These are phyloP conservation scores for Trifolium dubium DNA, from an alignment of 306 rosid genomes.

Conservation along the genomic window DNA sequence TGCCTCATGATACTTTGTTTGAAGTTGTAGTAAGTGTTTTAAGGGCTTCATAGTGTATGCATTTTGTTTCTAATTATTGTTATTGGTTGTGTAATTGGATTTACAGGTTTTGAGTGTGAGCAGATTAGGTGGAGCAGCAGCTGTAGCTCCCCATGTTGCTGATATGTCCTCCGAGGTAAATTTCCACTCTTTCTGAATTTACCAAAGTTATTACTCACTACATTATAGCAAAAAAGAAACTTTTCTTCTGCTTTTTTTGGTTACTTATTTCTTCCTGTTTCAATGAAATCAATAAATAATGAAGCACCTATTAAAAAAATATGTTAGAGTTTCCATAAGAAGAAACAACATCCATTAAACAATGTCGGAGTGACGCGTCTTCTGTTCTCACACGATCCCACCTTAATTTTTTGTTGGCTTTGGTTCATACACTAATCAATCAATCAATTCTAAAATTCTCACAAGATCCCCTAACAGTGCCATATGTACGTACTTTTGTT, in stretches of 20 bases:
- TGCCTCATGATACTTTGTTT: neutral
- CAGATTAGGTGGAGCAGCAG: conserved; percentile 95
- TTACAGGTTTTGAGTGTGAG: conserved; percentile 97
- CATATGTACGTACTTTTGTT: conserved; percentile 28
- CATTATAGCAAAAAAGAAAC: neutral
- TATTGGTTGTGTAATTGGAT: neutral
- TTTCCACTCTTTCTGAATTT: neutral
- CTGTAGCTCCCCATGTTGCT: conserved; percentile 87
- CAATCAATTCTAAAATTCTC: conserved; percentile 43
- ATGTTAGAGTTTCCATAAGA: conserved; percentile 34
- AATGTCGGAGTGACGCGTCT: conserved; percentile 39
- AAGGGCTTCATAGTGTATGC: neutral
- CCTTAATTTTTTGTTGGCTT: conserved; percentile 13
- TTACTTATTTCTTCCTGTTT: neutral
- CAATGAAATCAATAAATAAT: neutral
- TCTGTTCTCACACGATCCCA: conserved; percentile 8
- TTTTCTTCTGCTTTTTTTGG: neutral
- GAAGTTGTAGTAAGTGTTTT: neutral
- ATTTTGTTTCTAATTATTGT: neutral
- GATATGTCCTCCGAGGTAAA: conserved; percentile 81
- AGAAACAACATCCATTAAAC: conserved; percentile 41
- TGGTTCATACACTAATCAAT: conserved; percentile 27
- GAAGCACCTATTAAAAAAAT: neutral
- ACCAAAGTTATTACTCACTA: neutral
- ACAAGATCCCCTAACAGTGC: neutral